phyloP scores from a whole-genome alignment of 805 yeast genomes.

The Saccharomycopsis javanensis region DNA sequence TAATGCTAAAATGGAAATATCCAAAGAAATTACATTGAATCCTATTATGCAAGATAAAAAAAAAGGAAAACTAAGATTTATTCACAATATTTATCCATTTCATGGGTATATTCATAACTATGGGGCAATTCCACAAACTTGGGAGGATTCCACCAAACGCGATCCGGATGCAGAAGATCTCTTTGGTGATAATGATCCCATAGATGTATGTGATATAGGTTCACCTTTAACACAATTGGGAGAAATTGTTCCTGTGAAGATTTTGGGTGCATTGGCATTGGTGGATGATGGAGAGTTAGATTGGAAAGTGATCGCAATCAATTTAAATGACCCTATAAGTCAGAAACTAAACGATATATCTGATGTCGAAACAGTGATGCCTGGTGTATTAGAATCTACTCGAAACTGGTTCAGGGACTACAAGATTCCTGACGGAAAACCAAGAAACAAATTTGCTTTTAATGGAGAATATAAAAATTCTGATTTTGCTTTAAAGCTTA shows the following conservation, averaged over 20 bases:
- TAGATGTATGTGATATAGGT: conserved; percentile 91
- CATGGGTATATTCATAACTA: conserved; percentile 82
- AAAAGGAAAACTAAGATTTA: conserved; percentile 66
- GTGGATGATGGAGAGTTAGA: conserved; percentile 94
- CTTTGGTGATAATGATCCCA: conserved; percentile 88
- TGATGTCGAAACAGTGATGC: conserved; percentile 60
- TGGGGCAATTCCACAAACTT: conserved; percentile 87
- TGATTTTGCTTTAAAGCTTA: conserved; percentile 47
- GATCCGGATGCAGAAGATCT: conserved; percentile 30
- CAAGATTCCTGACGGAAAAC: conserved; percentile 76
- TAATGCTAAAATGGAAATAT: conserved; percentile 76
- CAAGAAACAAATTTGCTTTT: conserved; percentile 65
- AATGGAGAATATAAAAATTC: conserved; percentile 54
- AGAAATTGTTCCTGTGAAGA: conserved; percentile 53
- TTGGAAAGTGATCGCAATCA: conserved; percentile 80
- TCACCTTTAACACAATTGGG: conserved; percentile 46
- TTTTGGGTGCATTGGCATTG: conserved; percentile 67
- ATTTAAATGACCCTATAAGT: conserved; percentile 57
- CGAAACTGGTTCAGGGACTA: conserved; percentile 76
- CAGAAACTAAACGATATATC: conserved; percentile 46
- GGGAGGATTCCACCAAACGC: conserved; percentile 82
- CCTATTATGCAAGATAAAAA: conserved; percentile 77
- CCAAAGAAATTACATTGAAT: conserved; percentile 46
- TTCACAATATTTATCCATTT: conserved; percentile 70
- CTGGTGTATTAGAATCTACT: conserved; percentile 61